phyloP scores from a whole-genome alignment of 345 rosid species.

The Eucalyptus tenuipes region DNA sequence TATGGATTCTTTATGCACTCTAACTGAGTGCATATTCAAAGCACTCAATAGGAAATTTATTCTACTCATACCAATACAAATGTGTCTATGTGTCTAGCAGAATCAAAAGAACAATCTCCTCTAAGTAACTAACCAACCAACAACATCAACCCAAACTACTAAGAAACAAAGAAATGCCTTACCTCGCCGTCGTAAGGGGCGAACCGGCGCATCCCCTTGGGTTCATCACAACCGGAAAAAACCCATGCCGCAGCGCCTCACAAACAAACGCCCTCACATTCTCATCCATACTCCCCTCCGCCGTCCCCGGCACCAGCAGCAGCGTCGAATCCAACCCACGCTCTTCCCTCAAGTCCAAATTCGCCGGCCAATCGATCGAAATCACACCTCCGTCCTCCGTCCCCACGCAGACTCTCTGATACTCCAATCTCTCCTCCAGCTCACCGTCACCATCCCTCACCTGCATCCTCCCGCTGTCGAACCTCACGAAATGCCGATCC shows the following conservation, averaged over 20 bases:
- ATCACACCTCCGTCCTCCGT: slow-evolving; percentile 76
- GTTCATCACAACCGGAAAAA: slow-evolving; percentile 85
- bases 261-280: slow-evolving; percentile 44
- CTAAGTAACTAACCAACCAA: neutral
- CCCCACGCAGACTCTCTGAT: slow-evolving; percentile 58
- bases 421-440: slow-evolving; percentile 31
- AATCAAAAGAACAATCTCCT: neutral
- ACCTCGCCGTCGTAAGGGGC: slow-evolving; percentile 87
- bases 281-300: slow-evolving; percentile 60
- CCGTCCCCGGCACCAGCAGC: slow-evolving; percentile 70
- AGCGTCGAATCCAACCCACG: slow-evolving; percentile 77
- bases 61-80: neutral
- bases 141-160: neutral
- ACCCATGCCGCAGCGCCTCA: slow-evolving; percentile 49
- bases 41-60: neutral
- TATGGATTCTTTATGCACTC: neutral
- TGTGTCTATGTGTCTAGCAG: neutral
- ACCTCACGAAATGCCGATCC: slow-evolving; percentile 72
- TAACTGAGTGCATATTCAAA: neutral
- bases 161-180: neutral
- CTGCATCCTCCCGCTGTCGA: slow-evolving; percentile 48
- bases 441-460: neutral
- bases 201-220: slow-evolving; percentile 99
- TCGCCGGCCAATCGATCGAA: slow-evolving; percentile 85
- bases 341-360: slow-evolving; percentile 66